Base-by-base conservation (phyloP, 805 yeast species). In the Cyberlindnera mycetangii region DNA sequence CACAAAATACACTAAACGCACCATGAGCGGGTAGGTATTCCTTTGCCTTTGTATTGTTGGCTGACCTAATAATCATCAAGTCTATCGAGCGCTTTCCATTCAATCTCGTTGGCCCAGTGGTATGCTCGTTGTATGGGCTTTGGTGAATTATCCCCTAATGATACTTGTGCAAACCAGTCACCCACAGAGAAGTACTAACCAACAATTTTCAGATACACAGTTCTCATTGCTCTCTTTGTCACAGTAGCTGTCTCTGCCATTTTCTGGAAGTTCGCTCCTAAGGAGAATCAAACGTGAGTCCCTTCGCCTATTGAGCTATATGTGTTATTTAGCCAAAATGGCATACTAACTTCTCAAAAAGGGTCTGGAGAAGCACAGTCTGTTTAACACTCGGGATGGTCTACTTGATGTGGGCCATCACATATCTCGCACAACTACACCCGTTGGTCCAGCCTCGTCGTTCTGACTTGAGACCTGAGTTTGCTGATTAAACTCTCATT, bases 371-470 rank as follows among this genome's bases (percentile, higher is more conserved):
- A 68, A 79, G 85, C 52, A 81, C 88, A 18, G 81, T 66, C 32
- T 79, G 82, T 39, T 70, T 86, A 51, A 75, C 87, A 8, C 64
- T 86, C 54, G 75, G 88, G 18, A 82, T 86, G 90, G 82, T 86
- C 69, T 86, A 75, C 64, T 70, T 86, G 60, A 83, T 86, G 90
- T 86, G 95, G 95, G 97, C 97, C 25, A 82, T 89, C 58, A 89
- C 97, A 7, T 89, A 89, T 61, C 71, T 89, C 53, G 69, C 71
- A 28, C 97, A 90, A 64, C 71, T 90, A 47, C 97, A 90, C 66
- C 97, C 97, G 7, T 72, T 90, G 59, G 95, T 88, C 47, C 89
- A 79, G 34, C 97, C 97, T 33, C 85, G 85, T 64, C 80, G 97
- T 58, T 79, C 95, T 1, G 96, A 90, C 60, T 68, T 89, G 63